A percentile compares a stretch with the other conserved stretches of the same genome.
These are phyloP conservation scores for Termitomyces sp. DNA, from an alignment of 768 basidiomycete species.

Conservation along the genomic window DNA sequence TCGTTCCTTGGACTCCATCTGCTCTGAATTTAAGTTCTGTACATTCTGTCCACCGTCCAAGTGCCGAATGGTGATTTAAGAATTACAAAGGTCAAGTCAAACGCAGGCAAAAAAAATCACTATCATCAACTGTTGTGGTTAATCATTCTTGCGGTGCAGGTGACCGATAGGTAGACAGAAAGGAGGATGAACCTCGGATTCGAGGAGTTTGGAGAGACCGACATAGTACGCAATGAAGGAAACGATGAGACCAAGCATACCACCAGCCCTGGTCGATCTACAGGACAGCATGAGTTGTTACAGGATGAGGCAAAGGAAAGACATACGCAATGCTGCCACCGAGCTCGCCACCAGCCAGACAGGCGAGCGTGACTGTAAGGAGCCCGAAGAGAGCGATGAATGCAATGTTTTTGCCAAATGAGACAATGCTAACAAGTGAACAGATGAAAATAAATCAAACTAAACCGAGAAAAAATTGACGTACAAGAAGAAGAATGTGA, in stretches of 20 bases:
- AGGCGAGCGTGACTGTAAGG: slow-evolving; percentile 35
- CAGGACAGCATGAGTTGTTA: neutral
- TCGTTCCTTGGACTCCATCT: no score
- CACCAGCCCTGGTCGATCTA: slow-evolving; percentile 38
- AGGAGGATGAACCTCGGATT: slow-evolving; percentile 33
- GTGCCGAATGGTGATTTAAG: no score
- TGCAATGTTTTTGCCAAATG: slow-evolving; percentile 33
- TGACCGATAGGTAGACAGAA: slow-evolving; percentile 37
- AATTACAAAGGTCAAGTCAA: neutral
- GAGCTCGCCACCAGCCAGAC: slow-evolving; percentile 38
- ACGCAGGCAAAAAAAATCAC: neutral
- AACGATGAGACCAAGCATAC: slow-evolving; percentile 38
- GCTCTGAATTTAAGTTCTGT: no score
- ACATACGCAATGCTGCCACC: slow-evolving; percentile 23
- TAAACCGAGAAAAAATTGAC: slow-evolving; percentile 14
- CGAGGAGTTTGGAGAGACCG: slow-evolving; percentile 38
- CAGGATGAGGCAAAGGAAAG: neutral
- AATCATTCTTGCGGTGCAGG: slow-evolving; percentile 21
- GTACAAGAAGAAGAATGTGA: slow-evolving; percentile 67
- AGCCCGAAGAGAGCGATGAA: slow-evolving; percentile 34
- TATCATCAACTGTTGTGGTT: neutral
- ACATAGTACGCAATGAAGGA: slow-evolving; percentile 46
- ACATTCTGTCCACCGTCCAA: neutral
- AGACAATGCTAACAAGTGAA: slow-evolving; percentile 25
- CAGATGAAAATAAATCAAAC: neutral